These are phyloP conservation scores for Opeltia flavorubescens DNA, from an alignment of 495 filamentous ascomycete genomes.

Conservation along the genomic window DNA sequence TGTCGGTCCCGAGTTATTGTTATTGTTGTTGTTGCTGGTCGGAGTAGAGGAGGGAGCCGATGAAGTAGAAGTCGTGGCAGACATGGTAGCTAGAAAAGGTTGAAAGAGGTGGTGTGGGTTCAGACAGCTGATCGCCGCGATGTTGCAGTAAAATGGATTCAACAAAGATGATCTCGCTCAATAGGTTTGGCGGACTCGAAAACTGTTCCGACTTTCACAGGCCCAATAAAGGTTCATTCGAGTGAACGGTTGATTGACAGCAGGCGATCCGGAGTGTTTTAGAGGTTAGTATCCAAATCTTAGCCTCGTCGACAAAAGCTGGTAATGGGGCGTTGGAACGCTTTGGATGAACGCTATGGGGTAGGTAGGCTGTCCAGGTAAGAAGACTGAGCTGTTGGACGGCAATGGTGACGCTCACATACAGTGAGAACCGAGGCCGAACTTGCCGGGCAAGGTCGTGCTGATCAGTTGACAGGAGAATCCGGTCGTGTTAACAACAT, in stretches of 20 bases:
- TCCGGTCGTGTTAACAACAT: neutral
- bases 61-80: slow-evolving; percentile 8
- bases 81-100: neutral
- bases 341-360: neutral
- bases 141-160: no score
- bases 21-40: slow-evolving; percentile 10
- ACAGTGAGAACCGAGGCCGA: neutral
- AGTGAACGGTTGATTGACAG: no score
- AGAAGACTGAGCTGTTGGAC: neutral
- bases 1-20: slow-evolving; percentile 36
- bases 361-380: neutral
- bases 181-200: no score
- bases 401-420: neutral
- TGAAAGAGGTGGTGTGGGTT: neutral
- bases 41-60: slow-evolving; percentile 15
- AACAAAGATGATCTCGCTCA: no score
- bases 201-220: no score
- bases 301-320: no score
- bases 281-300: no score
- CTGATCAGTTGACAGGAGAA: neutral
- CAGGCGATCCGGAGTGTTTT: no score
- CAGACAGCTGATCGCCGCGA: neutral
- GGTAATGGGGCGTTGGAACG: neutral
- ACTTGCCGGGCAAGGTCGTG: neutral
- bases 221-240: no score